A percentile compares a stretch with the other conserved stretches of the same genome.
These are phyloP conservation scores for Diaporthe amygdali DNA, from an alignment of 2,329 filamentous ascomycete species.

Conservation along the genomic window DNA sequence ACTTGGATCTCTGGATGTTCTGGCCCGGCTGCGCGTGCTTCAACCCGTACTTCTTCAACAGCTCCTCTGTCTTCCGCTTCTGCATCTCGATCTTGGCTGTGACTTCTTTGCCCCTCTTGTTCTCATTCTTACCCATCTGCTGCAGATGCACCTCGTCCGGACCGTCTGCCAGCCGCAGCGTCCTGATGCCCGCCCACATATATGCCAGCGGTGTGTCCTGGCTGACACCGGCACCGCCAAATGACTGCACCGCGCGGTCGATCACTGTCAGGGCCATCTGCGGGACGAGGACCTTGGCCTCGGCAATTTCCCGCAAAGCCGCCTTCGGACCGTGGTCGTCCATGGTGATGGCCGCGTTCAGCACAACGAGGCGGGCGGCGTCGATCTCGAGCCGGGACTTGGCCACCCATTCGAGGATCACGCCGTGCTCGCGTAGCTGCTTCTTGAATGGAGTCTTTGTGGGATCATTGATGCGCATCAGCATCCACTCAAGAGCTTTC, in stretches of 20 bases:
- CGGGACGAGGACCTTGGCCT: conserved; percentile 93
- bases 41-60: conserved; percentile 65
- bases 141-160: conserved; percentile 94
- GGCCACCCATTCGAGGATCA: conserved; percentile 94
- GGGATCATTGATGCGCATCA: conserved; percentile 92
- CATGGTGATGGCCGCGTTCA: conserved; percentile 95
- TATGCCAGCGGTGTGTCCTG: conserved; percentile 92
- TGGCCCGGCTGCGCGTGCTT: conserved; percentile 54
- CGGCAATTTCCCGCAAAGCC: conserved; percentile 89
- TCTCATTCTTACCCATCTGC: conserved; percentile 83
- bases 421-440: conserved; percentile 84
- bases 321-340: conserved; percentile 88
- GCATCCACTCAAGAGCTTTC: conserved; percentile 90
- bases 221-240: conserved; percentile 87
- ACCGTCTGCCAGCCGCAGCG: conserved; percentile 86
- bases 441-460: conserved; percentile 91
- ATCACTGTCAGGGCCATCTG: conserved; percentile 83
- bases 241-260: conserved; percentile 92
- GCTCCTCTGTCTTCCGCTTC: conserved; percentile 65
- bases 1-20: conserved; percentile 53
- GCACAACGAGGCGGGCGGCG: conserved; percentile 83
- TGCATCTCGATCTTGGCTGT: conserved; percentile 68
- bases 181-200: conserved; percentile 82
- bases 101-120: conserved; percentile 68
- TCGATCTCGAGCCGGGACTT: conserved; percentile 94